A percentile compares a stretch with the other conserved stretches of the same genome.
These are phyloP conservation scores for Penicillium fuscoglaucum DNA, from an alignment of 2,329 filamentous ascomycete species.

Conservation along the genomic window DNA sequence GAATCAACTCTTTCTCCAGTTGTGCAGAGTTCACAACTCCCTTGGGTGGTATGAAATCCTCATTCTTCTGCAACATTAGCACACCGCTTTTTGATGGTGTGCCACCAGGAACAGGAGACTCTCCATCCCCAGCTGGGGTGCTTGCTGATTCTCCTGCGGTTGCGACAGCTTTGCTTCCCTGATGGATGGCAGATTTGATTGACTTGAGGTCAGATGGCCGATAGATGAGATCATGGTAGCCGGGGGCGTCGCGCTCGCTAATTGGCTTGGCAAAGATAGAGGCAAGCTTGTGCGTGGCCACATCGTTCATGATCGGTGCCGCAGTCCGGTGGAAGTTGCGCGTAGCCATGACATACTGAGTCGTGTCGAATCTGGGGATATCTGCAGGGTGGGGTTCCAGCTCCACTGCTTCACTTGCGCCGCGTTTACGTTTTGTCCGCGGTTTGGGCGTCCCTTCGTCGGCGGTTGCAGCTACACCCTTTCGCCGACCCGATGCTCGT, in stretches of 20 bases:
- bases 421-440: constrained; percentile 45
- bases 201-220: constrained; percentile 76
- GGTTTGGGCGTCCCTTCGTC: constrained; percentile 33
- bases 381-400: constrained; percentile 30
- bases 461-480: constrained; percentile 17
- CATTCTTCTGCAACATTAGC: constrained; percentile 56
- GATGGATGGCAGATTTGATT: constrained; percentile 68
- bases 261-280: constrained; percentile 77
- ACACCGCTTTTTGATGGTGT: constrained; percentile 45
- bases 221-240: constrained; percentile 71
- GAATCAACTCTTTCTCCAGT: constrained; percentile 86
- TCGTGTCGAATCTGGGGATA: constrained; percentile 30
- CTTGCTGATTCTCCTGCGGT: constrained; percentile 61
- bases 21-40: constrained; percentile 92
- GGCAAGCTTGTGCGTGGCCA: constrained; percentile 72
- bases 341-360: constrained; percentile 43
- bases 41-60: constrained; percentile 79
- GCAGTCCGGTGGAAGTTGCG: constrained; percentile 64
- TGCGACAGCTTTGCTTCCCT: constrained; percentile 47
- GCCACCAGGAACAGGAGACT: constrained; percentile 42
- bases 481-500: constrained; percentile 32
- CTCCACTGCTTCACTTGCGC: constrained; percentile 35
- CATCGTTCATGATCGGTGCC: constrained; percentile 71
- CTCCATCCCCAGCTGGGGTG: constrained; percentile 61
- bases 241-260: constrained; percentile 72